Percentiles rank a stretch among this genome's conserved stretches.
Conservation (phyloP, 805 yeast species). For the Candida loeiensis region DNA sequence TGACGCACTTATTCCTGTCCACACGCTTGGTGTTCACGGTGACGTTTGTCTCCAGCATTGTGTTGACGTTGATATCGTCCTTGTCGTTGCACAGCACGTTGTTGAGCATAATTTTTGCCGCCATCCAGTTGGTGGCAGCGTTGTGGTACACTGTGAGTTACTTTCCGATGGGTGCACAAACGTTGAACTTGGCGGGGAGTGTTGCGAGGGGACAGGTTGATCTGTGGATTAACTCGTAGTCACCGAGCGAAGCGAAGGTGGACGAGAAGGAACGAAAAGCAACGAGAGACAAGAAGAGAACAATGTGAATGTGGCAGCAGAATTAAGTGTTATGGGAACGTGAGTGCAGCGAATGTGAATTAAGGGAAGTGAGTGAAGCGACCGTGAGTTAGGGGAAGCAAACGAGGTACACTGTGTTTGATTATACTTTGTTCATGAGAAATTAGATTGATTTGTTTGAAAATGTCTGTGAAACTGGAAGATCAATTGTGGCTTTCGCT, state of each 20-base stretch:
- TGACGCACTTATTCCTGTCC: constrained; percentile 40
- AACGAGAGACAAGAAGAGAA: no score
- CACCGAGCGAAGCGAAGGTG: not conserved
- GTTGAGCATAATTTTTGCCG: constrained; percentile 39
- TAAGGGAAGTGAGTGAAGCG: no score
- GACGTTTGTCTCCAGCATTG: constrained; percentile 35
- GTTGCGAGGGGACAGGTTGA: constrained; percentile 45
- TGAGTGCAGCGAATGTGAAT: no score
- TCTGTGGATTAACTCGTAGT: constrained; percentile 36
- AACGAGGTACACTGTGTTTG: no score
- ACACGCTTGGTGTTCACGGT: constrained; percentile 39
- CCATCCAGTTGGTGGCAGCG: constrained; percentile 38
- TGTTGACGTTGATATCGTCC: constrained; percentile 37
- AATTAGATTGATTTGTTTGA: no score
- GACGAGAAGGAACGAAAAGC: no score
- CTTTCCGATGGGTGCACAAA: constrained; percentile 46
- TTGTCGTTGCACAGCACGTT: constrained; percentile 36
- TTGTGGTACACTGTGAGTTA: constrained; percentile 46
- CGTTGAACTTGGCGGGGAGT: constrained; percentile 38
- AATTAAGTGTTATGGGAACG: no score
- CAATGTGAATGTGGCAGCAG: no score
- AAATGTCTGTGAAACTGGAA: no score
- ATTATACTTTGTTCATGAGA: no score
- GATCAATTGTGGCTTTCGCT: no score
- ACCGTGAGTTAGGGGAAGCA: no score